These are phyloP conservation scores for Komagataea norvegica DNA, from an alignment of 1,139 yeast genomes.

Conservation along the genomic window DNA sequence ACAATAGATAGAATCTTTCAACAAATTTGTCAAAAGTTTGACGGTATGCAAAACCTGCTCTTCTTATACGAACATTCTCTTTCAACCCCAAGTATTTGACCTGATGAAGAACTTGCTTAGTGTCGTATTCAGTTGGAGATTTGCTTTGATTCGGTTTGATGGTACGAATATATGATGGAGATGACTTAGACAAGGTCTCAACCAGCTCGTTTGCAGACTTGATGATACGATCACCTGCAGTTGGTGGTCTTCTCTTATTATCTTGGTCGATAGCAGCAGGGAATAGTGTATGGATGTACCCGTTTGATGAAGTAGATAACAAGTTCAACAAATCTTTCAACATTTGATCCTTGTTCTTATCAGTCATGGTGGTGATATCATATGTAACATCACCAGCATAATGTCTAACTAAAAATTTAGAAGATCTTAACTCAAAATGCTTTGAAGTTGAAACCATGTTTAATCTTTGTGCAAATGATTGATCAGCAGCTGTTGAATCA, in stretches of 20 bases:
- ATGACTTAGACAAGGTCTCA: constrained; percentile 81
- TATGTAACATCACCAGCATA: constrained; percentile 98
- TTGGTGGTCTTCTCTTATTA: constrained; percentile 83
- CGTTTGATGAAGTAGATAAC: constrained; percentile 64
- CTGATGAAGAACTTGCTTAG: constrained; percentile 88
- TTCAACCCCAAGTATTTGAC: constrained; percentile 93
- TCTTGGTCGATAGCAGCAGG: constrained; percentile 74
- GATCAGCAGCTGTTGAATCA: constrained; percentile 95
- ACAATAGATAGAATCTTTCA: constrained; percentile 87
- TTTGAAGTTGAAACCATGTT: constrained; percentile 78
- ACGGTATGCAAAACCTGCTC: constrained; percentile 98
- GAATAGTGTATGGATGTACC: constrained; percentile 63
- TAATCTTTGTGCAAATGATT: constrained; percentile 88
- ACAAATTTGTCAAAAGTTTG: constrained; percentile 96
- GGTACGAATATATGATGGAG: constrained; percentile 95
- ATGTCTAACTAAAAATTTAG: constrained; percentile 87
- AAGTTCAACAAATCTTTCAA: constrained; percentile 82
- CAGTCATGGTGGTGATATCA: constrained; percentile 88
- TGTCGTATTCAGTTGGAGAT: constrained; percentile 86
- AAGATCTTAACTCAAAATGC: constrained; percentile 85
- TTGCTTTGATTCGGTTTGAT: constrained; percentile 95
- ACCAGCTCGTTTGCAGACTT: constrained; percentile 87
- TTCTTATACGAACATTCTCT: constrained; percentile 93
- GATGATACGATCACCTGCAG: constrained; percentile 96
- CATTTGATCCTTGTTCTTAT: constrained; percentile 93